Base-by-base conservation (phyloP, 805 yeast genomes). In the Monosporozyma servazzii region DNA sequence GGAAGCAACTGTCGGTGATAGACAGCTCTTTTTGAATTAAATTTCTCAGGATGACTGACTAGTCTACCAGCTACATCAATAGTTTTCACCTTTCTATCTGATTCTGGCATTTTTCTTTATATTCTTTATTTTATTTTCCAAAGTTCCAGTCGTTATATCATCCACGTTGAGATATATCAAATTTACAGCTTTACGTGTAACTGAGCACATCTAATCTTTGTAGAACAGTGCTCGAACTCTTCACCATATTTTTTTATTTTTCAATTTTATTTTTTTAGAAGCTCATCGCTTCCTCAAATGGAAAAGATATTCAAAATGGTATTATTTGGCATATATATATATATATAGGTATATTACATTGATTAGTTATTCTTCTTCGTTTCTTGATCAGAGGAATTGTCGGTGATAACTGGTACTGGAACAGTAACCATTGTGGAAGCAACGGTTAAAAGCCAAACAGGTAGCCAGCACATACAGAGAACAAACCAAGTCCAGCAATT, bases 401-500 rank as follows among this genome's bases (percentile, higher is more conserved):
- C 21, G 8, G 29, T 21, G 13, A 40, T 21, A 3, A 40, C 44
- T 6, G 40, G 31, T 3, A 23, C 25, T 17, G 48, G 45, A 7
- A 27, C 11, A 20, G 45, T 43, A 4, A 21, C 39, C 11, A 56
- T 13, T 2, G 58, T 40, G 2, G 74, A 68, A n/a, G 63, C 46
- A 1, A 67, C 65, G 11, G 70, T 58, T 15, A 70, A 59, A 3
- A 81, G 44, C 98, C 98, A 91, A 5, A 81, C 75, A 3, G 97
- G 95, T 39, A 82, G 65, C 96, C 96, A 89, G 0, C 88, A 86
- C 42, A 83, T 70, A 41, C 81, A 72, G 1, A 89, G 63, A 23
- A 86, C 77, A 51, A 79, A 75, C 90, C 96, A 88, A 0, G 96
- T 86, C 91, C 96, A 88, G 53, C 86, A 82, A 51, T 84, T 85